phyloP scores from a whole-genome alignment of 1,139 yeast species.

The Pichia sp. region DNA sequence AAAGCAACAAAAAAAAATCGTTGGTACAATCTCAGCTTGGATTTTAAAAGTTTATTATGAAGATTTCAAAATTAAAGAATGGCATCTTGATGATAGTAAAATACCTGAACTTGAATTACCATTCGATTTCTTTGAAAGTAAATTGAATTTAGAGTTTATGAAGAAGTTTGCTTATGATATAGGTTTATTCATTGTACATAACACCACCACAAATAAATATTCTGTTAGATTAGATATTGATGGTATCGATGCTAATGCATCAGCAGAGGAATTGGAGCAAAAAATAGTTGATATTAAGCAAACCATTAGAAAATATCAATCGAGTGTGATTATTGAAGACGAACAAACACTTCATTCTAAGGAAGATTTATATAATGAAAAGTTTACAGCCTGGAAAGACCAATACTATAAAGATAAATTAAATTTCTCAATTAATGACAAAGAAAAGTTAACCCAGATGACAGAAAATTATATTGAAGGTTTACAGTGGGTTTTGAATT shows the following conservation, averaged over 20 bases:
- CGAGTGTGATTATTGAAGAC: slow-evolving; percentile 57
- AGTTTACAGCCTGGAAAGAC: slow-evolving; percentile 78
- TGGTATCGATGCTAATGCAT: slow-evolving; percentile 61
- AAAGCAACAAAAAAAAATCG: slow-evolving; percentile 64
- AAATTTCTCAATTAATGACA: slow-evolving; percentile 54
- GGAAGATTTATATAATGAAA: slow-evolving; percentile 59
- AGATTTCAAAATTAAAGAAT: slow-evolving; percentile 24
- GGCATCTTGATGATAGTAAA: slow-evolving; percentile 37
- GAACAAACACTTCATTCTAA: slow-evolving; percentile 59
- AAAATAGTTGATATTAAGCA: slow-evolving; percentile 40
- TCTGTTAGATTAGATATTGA: slow-evolving; percentile 62
- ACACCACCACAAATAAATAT: slow-evolving; percentile 47
- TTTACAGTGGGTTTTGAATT: slow-evolving; percentile 89
- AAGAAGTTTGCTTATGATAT: slow-evolving; percentile 57
- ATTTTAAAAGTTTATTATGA: slow-evolving; percentile 40
- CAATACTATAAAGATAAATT: slow-evolving; percentile 74
- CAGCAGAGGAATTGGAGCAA: slow-evolving; percentile 53
- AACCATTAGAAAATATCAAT: slow-evolving; percentile 59
- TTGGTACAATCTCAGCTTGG: slow-evolving; percentile 64
- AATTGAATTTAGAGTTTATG: slow-evolving; percentile 49
- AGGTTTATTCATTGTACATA: slow-evolving; percentile 61
- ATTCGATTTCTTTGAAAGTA: slow-evolving; percentile 39
- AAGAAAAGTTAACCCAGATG: slow-evolving; percentile 50
- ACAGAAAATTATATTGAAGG: slow-evolving; percentile 90
- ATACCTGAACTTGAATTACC: slow-evolving; percentile 47